phyloP scores from a whole-genome alignment of 352 stramenopile species.

The Pythium angustatum region DNA sequence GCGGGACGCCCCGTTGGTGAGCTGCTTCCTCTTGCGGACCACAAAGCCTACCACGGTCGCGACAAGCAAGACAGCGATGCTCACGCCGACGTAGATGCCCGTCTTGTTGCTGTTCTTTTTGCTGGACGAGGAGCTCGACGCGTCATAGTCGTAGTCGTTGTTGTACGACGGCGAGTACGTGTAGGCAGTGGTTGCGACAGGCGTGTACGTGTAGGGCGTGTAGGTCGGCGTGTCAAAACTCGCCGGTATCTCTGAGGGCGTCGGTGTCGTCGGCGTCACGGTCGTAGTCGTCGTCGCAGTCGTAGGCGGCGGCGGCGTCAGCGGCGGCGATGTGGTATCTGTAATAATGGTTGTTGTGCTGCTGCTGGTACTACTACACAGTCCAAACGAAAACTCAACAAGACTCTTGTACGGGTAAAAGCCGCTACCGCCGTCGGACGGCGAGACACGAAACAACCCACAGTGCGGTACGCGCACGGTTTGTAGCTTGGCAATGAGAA shows the following conservation, averaged over 20 bases:
- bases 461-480: background rate
- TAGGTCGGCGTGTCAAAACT: background rate
- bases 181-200: too few relatives aligned
- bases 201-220: slow-evolving; percentile 1
- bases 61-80: background rate
- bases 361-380: background rate
- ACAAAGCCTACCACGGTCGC: background rate
- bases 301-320: background rate
- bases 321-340: background rate
- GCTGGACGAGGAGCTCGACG: slow-evolving; percentile 5
- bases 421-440: background rate
- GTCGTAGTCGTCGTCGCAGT: background rate
- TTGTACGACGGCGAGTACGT: slow-evolving; percentile 6
- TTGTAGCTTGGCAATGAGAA: slow-evolving; percentile 7
- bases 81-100: background rate
- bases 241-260: background rate
- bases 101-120: slow-evolving; percentile 2
- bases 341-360: background rate
- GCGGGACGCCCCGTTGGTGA: too few relatives aligned
- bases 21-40: too few relatives aligned
- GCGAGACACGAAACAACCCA: background rate
- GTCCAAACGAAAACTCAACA: background rate
- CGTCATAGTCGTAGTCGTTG: slow-evolving; percentile 4
- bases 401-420: slow-evolving; percentile 8
- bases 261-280: background rate